Base-by-base conservation (phyloP, 2,329 filamentous ascomycete genomes). In the Botrytis fabae region DNA sequence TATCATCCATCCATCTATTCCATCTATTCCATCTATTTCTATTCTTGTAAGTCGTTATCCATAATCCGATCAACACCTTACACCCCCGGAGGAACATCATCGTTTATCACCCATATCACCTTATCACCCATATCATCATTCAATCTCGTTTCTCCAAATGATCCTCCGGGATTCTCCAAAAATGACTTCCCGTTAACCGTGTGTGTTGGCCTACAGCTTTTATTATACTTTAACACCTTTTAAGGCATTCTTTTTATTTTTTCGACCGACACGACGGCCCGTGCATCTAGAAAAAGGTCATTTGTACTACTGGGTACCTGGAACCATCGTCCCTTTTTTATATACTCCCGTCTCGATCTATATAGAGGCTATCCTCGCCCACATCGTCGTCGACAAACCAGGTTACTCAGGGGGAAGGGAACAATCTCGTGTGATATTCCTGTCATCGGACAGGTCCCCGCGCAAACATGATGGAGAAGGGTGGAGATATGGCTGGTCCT, bases 401-500 rank as follows among this genome's bases (percentile, higher is more conserved):
- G 46, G 46, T 38, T 28, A 54, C 46, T 57, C 28, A 61, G 44
- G 70, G 35, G 44, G 35, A 46, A 46, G 44, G 60, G 10, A 44
- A 54, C 28, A 44, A 20, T 71, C 35, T 59, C 62, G 44, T 14
- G 22, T 42, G 38, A 69, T 57, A 69, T 57, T 57, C 22, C 35
- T 57, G 70, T 57, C 46, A 57, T 54, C 40, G 65, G 70, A 66
- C 46, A n/a, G 61, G 61, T 44, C 35, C 48, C 48, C 38, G n/a
- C 38, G n/a, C 60, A 48, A 57, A 35, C 35, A 65, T 51, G 22
- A 81, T 81, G 80, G 80, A 81, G 32, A 81, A 81, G 74, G 75
- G 76, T 70, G 76, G 75, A 63, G 79, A 81, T 72, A 77, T 78
- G 76, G 77, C 75, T 28, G 78, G 76, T 62, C 74, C 78, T 62